phyloP scores from a whole-genome alignment of 176 grass and related monocot genomes.

The Triticum turgidum region DNA sequence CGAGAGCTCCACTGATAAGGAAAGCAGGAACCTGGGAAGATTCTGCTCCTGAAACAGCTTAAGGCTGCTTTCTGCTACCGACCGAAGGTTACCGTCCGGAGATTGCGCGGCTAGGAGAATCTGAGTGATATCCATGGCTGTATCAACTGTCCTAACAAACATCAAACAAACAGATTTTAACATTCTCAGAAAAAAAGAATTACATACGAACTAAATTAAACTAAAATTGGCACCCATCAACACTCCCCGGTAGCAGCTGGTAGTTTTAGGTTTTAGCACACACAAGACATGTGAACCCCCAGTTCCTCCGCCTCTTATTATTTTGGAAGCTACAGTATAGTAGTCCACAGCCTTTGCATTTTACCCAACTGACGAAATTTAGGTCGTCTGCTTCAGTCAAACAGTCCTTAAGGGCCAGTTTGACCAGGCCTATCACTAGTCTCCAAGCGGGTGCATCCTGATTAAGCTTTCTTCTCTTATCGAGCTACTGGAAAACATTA shows the following conservation, averaged over 20 bases:
- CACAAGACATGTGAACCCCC: too few relatives aligned
- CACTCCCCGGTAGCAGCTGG: not conserved
- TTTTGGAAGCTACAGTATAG: too few relatives aligned
- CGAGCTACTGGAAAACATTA: too few relatives aligned
- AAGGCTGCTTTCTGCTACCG: constrained; percentile 55
- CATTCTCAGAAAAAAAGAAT: not conserved
- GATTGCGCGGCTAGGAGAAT: constrained; percentile 71
- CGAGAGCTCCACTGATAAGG: constrained; percentile 69
- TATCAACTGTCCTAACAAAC: constrained; percentile 1
- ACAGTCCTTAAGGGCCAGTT: not conserved
- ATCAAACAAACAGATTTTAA: constrained; percentile 17
- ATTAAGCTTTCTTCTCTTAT: not conserved
- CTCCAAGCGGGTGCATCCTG: not conserved
- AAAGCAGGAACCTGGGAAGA: constrained; percentile 75
- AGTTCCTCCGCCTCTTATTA: too few relatives aligned
- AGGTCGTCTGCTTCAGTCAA: too few relatives aligned
- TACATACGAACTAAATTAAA: not conserved
- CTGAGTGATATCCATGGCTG: constrained; percentile 77
- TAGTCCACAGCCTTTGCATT: too few relatives aligned
- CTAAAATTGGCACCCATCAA: not conserved
- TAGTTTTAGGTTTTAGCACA: too few relatives aligned
- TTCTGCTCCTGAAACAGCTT: constrained; percentile 84
- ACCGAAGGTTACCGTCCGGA: constrained; percentile 61
- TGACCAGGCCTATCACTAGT: not conserved
- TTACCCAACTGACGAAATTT: not conserved